Percentiles rank a stretch among this genome's conserved stretches.
phyloP scores from a whole-genome alignment of 2,329 filamentous ascomycete species.

The Epichloe sylvatica region DNA sequence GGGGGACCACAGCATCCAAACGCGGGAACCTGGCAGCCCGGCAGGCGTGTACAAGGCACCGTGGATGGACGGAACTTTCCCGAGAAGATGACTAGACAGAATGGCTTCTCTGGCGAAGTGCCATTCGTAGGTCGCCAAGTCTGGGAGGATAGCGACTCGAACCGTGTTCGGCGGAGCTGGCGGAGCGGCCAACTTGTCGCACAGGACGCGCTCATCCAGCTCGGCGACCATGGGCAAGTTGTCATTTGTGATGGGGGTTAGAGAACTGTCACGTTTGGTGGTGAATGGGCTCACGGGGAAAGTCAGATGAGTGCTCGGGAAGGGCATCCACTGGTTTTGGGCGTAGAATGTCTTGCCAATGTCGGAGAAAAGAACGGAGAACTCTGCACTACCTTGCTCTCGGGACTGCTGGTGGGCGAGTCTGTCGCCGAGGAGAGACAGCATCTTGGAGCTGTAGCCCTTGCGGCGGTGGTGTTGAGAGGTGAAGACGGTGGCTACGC shows the following conservation, averaged over 20 bases:
- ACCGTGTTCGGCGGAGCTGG: constrained; percentile 11
- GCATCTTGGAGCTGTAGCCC: constrained; percentile 68
- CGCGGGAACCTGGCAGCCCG: constrained; percentile 34
- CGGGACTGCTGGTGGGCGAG: constrained; percentile 18
- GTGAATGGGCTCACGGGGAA: constrained; percentile 27
- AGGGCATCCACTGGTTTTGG: constrained; percentile 60
- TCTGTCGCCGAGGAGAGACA: constrained; percentile 44
- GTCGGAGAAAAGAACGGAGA: constrained; percentile 75
- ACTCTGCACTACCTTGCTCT: constrained; percentile 29
- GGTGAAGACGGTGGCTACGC: constrained; percentile 69
- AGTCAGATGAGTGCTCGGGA: constrained; percentile 57
- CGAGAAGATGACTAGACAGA: constrained; percentile 50
- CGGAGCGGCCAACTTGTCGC: constrained; percentile 30
- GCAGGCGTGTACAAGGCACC: constrained; percentile 51
- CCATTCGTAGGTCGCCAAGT: constrained; percentile 32
- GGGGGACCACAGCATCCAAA: constrained; percentile 63
- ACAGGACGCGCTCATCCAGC: constrained; percentile 50
- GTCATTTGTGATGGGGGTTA: constrained; percentile 38
- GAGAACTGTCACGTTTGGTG: constrained; percentile 11
- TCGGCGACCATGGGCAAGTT: constrained; percentile 49
- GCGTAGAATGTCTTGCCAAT: constrained; percentile 77
- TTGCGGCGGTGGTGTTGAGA: constrained; percentile 50
- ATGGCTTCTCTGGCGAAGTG: constrained; percentile 67
- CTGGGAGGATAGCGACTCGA: constrained; percentile 21
- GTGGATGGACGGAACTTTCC: constrained; percentile 42